Base-by-base conservation (phyloP, 2,329 filamentous ascomycete genomes). In the Elsinoe necatrix region DNA sequence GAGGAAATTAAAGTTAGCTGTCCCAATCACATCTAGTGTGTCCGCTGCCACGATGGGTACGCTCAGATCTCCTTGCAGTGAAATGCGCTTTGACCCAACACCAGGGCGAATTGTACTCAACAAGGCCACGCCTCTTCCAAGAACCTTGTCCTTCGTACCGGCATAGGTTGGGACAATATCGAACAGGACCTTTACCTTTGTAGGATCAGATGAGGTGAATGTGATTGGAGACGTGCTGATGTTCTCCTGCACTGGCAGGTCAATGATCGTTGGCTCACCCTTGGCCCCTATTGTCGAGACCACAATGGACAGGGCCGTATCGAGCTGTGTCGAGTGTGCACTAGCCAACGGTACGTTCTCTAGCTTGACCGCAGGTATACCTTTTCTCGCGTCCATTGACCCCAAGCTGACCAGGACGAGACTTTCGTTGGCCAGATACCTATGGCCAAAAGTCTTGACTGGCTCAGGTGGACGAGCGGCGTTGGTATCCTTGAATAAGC, bases 131-230 rank as follows among this genome's bases (percentile, higher is more conserved):
- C 83, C 93, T 37, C 93, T 85, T 1, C 92, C 93, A 58, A 98
- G 84, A 62, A 93, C 80, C 63, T 87, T 87, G 65, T 95, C 89
- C 43, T 80, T 81, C 5, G 78, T 76, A 3, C 92, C 93, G 39
- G 92, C 87, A 71, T 97, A 97, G 0, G 93, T 98, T 1, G 92
- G 93, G 1, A 97, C 84, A 62, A 98, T 88, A 65, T 98, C 93
- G 64, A 98, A 98, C 54, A 95, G 77, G 8, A 98, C 75, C 69
- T 92, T 95, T 58, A 96, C 91, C 65, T 89, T 89, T 25, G 80
- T 78, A 0, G 84, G 78, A 66, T 97, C 89, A 1, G 72, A 78
- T 0, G 92, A 85, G 57, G 84, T 89, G 71, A 98, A 98, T 0
- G 89, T 84, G 43, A 98, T 89, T 0, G 93, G 93, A 64, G 96